Base-by-base conservation (phyloP, 208 protist genomes). In the Strigomonas culicis region DNA sequence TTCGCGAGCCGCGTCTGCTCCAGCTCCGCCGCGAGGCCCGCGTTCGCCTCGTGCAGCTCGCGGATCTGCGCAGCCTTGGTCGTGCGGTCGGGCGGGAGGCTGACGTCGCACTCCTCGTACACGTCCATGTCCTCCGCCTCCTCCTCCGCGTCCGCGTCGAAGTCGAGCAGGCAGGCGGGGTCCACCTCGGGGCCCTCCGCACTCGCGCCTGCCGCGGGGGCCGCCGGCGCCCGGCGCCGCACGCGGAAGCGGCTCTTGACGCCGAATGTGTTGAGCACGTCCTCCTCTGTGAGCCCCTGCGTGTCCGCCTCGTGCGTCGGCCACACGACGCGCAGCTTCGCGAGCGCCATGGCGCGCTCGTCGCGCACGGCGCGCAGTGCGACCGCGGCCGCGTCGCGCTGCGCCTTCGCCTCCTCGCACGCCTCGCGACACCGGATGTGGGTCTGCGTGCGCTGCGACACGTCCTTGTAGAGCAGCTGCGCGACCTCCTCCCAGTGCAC, bases 391-490 rank as follows among this genome's bases (percentile, higher is more conserved):
- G 67, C 68, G 59, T 96, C 90, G 13, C 90, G 75, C 55, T 84
- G 72, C 21, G 75, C 72, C 75, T 94, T 92, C 25, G 85, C 90
- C 47, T 77, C 81, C 59, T 94, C 90, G 49, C 86, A 94, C 76
- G 92, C 91, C 49, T 75, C 84, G 21, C 91, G 86, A 70, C 84
- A 92, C 53, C 78, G 72, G 34, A 84, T 52, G 68, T 96, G 88
- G 15, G 80, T 72, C 60, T 80, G 74, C 0, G 86, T 90, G 21
- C 86, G 91, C 65, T 92, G 79, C 1, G 80, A 66, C 24, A 94
- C 80, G 55, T 96, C 91, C 61, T 88, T 86, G 79, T 93, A 96
- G 7, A 94, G 81, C 66, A 93, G 69, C 71, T 92, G 80, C 19
- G 88, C 59, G n/a, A 92, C 82, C 39, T 85, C 70, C 74, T 96